phyloP scores from a whole-genome alignment of 106 monocot species.

The Phalaenopsis aphrodite region DNA sequence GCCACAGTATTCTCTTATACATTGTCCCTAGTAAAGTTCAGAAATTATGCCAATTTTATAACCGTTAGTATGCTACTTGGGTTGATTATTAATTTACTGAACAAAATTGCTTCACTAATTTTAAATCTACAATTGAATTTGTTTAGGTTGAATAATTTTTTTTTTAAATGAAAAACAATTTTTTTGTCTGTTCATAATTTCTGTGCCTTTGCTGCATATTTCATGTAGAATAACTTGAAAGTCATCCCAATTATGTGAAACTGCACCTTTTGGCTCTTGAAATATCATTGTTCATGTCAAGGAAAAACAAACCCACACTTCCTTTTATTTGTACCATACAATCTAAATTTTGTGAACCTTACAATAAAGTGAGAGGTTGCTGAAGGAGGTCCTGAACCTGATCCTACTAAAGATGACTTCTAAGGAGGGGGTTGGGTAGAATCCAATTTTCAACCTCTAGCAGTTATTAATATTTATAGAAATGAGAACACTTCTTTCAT shows the following conservation, averaged over 20 bases:
- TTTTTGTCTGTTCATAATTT: not conserved
- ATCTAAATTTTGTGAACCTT: not conserved
- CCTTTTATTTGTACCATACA: not conserved
- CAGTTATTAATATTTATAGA: not conserved
- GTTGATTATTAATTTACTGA: not conserved
- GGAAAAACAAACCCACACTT: not conserved
- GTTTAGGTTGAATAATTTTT: not conserved
- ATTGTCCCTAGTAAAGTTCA: too few species aligned
- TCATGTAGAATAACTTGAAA: not conserved
- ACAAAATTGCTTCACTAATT: not conserved
- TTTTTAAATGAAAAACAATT: not conserved
- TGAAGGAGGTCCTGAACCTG: not conserved
- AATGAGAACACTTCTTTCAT: not conserved
- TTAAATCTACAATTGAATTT: not conserved
- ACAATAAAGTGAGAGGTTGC: not conserved
- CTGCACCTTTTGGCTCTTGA: not conserved
- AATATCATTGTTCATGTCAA: not conserved
- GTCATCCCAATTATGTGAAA: not conserved
- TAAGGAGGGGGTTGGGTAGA: not conserved
- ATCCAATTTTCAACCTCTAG: not conserved
- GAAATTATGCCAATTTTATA: too few species aligned
- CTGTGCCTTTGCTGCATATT: not conserved
- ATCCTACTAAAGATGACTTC: not conserved
- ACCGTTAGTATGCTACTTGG: too few species aligned
- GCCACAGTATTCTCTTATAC: too few species aligned